Evolutionary conservation across 2,329 filamentous ascomycete genomes (phyloP).

Genomic region (Fusarium dlaminii): DNA sequence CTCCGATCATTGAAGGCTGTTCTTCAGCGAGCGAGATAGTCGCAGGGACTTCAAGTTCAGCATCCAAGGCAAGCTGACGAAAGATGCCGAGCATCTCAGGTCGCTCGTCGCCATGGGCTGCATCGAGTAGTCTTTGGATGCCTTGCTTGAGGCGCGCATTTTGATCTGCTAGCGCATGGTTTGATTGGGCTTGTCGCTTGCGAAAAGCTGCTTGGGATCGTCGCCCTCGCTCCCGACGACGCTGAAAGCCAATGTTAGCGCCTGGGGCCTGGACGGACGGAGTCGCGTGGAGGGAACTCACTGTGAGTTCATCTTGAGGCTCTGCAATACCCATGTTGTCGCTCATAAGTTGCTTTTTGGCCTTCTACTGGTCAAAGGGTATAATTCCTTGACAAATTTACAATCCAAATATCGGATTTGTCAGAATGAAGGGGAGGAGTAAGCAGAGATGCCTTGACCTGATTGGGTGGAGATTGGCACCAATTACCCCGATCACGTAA

Average conservation of each 20-base stretch:
- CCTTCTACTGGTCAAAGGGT: rapidly evolving
- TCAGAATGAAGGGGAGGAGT: not conserved
- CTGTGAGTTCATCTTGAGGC: not conserved
- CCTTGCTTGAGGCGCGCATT: not conserved
- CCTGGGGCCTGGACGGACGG: rapidly evolving
- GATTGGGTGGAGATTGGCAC: not conserved
- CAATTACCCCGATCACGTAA: constrained; percentile 8
- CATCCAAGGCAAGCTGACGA: not conserved
- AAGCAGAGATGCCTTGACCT: not conserved
- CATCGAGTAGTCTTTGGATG: not conserved
- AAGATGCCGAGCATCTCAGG: not conserved
- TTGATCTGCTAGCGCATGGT: not conserved
- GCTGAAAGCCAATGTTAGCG: not conserved
- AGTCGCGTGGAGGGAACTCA: rapidly evolving
- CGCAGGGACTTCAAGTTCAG: not conserved
- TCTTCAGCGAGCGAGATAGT: no score
- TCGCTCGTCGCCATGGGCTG: not conserved
- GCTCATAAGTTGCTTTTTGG: rapidly evolving
- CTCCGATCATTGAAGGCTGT: not conserved
- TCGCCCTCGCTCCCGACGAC: constrained; percentile 8
- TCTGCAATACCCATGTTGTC: not conserved
- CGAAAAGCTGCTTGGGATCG: constrained; percentile 15
- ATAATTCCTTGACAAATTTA: not conserved
- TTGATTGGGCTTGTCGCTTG: not conserved
- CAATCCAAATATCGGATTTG: not conserved